These are phyloP conservation scores for Yarrowia alimentaria DNA, from an alignment of 805 yeast species.

Conservation along the genomic window DNA sequence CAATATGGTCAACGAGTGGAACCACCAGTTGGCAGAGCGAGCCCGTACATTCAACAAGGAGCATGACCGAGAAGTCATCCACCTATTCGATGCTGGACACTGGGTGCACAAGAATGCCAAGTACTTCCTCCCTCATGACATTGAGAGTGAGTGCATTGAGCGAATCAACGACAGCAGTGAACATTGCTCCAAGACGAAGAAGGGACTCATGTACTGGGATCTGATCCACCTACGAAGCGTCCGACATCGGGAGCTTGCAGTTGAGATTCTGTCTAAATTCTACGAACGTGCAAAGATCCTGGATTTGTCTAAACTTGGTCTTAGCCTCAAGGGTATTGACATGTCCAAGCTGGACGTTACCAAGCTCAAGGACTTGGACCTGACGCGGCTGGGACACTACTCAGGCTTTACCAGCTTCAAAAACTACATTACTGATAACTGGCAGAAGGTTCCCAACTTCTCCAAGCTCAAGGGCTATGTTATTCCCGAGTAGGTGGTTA, in stretches of 20 bases:
- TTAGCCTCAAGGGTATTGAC: conserved; percentile 2
- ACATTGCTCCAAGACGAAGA: conserved; percentile 11
- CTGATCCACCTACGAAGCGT: conserved; percentile 5
- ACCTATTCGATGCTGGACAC: conserved; percentile 15
- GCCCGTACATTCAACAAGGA: conserved; percentile 13
- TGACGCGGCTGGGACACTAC: conserved; percentile 7
- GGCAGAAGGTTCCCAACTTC: conserved; percentile 22
- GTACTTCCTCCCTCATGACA: conserved; percentile 12
- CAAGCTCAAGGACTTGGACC: conserved; percentile 16
- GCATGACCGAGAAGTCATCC: conserved; percentile 3
- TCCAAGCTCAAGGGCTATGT: conserved; percentile 19
- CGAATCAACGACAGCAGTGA: conserved; percentile 12
- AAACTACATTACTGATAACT: conserved; percentile 9
- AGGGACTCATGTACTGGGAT: conserved; percentile 26
- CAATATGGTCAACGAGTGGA: conserved; percentile 11
- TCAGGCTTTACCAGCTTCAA: conserved; percentile 13
- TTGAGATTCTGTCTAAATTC: conserved; percentile 3
- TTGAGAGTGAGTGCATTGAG: conserved; percentile 22
- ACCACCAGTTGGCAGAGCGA: conserved; percentile 6
- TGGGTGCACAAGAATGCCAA: conserved; percentile 14
- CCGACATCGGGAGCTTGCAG: conserved; percentile 14
- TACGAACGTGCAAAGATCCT: conserved; percentile 15
- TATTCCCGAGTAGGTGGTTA: conserved; percentile 1
- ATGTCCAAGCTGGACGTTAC: background rate
- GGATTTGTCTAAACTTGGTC: conserved; percentile 13